Conservation (phyloP, 495 filamentous ascomycete species). For the Talaromyces adpressus region DNA sequence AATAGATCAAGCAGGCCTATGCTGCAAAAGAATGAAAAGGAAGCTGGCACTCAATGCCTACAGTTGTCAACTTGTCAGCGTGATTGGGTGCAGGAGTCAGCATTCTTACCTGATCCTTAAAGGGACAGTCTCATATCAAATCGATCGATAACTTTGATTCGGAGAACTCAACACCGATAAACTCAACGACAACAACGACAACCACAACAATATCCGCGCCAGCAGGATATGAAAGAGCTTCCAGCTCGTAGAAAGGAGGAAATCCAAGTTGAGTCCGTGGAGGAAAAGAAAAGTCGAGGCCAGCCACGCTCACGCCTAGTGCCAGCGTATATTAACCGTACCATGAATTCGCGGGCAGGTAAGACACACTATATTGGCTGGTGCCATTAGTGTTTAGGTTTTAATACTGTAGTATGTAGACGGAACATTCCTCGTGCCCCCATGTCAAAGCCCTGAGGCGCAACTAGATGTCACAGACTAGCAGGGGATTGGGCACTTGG, state of each 20-base stretch:
- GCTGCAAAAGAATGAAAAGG: slow-evolving; percentile 6
- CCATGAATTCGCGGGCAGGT: background rate
- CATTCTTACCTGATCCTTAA: background rate
- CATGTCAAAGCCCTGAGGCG: background rate
- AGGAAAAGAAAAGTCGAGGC: background rate
- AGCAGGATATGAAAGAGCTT: slow-evolving; percentile 3
- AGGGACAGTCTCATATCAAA: background rate
- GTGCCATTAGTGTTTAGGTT: background rate
- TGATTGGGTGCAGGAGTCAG: background rate
- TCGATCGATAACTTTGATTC: background rate
- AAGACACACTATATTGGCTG: slow-evolving; percentile 2
- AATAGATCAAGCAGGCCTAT: slow-evolving; percentile 1
- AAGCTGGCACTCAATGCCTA: slow-evolving; percentile 6
- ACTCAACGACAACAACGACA: background rate
- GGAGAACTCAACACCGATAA: background rate
- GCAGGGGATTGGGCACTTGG: background rate
- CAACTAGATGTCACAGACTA: slow-evolving; percentile 3
- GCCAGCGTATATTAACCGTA: background rate
- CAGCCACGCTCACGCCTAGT: background rate
- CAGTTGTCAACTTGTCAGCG: background rate
- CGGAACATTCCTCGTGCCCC: background rate
- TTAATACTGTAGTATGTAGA: background rate
- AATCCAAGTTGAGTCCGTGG: background rate
- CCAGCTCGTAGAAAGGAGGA: slow-evolving; percentile 1
- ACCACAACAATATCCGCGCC: background rate